phyloP scores from a whole-genome alignment of 805 yeast genomes.

The Jamesozyma rosinii region DNA sequence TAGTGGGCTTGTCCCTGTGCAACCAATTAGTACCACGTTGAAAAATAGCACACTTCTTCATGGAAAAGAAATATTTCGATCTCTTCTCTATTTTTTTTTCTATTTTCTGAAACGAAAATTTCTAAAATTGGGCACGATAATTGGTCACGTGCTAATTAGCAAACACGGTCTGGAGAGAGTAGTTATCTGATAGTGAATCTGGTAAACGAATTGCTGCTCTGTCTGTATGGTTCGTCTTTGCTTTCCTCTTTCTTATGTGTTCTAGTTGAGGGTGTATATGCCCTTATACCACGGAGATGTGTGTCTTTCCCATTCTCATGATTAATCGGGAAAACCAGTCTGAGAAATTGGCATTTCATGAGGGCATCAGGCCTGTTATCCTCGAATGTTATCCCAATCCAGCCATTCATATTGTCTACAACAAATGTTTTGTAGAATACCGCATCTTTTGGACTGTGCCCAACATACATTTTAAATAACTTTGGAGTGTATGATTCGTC shows the following conservation, averaged over 20 bases:
- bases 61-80: neutral
- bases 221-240: neutral
- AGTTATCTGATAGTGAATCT: neutral
- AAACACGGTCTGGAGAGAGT: too few species aligned
- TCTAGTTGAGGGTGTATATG: slow-evolving; percentile 10
- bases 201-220: neutral
- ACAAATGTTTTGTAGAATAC: slow-evolving; percentile 21
- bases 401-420: slow-evolving; percentile 25
- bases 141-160: too few species aligned
- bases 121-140: too few species aligned
- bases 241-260: neutral
- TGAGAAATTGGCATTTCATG: slow-evolving; percentile 25
- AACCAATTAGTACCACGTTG: too few species aligned
- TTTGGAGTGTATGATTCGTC: slow-evolving; percentile 92
- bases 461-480: slow-evolving; percentile 26
- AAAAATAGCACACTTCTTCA: neutral
- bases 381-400: slow-evolving; percentile 23
- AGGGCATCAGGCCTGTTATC: slow-evolving; percentile 20
- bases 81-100: neutral
- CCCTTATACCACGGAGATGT: slow-evolving; percentile 65
- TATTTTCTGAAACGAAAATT: neutral
- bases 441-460: slow-evolving; percentile 25
- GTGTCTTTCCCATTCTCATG: slow-evolving; percentile 96
- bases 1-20: too few species aligned
- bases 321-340: slow-evolving; percentile 36